These are phyloP conservation scores for Chrysoporthe puriensis DNA, from an alignment of 2,329 filamentous ascomycete species.

Conservation along the genomic window DNA sequence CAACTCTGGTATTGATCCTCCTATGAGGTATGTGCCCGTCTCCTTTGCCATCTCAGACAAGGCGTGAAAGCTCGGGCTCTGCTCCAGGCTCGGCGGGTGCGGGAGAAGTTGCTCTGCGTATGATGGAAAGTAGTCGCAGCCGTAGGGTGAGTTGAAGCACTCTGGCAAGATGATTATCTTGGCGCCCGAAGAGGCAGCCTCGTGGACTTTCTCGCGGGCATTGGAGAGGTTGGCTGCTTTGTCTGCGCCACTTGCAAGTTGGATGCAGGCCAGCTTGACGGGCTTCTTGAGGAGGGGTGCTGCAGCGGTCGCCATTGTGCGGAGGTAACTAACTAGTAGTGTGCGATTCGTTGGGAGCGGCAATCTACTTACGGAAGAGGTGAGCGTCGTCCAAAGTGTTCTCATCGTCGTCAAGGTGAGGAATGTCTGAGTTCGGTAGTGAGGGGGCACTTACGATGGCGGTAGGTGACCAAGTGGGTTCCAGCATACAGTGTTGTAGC, in stretches of 20 bases:
- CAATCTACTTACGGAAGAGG: constrained; percentile 8
- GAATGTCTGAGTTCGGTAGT: neutral
- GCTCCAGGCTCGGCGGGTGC: constrained; percentile 69
- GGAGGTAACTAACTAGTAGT: constrained; percentile 32
- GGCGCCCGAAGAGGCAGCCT: constrained; percentile 76
- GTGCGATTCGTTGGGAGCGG: constrained; percentile 27
- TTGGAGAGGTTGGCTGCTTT: constrained; percentile 83
- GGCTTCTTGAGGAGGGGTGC: constrained; percentile 68
- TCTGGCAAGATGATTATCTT: constrained; percentile 91
- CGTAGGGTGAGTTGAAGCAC: constrained; percentile 99
- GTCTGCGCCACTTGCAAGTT: constrained; percentile 79
- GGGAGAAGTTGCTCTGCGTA: constrained; percentile 89
- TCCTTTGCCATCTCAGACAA: constrained; percentile 79
- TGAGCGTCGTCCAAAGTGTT: constrained; percentile 23
- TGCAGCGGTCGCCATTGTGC: constrained; percentile 40
- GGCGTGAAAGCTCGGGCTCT: constrained; percentile 84
- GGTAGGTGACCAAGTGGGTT: neutral
- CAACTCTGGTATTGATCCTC: constrained; percentile 89
- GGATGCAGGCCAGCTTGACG: constrained; percentile 79
- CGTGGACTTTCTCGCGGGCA: constrained; percentile 80
- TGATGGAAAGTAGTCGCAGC: constrained; percentile 83
- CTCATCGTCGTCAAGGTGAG: constrained; percentile 18
- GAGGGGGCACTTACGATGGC: neutral
- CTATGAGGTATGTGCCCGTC: constrained; percentile 79
- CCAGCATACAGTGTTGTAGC: constrained; percentile 6